These are phyloP conservation scores for Umbelopsis sp. DNA, from an alignment of 192 early-diverging fungal species.

Conservation along the genomic window DNA sequence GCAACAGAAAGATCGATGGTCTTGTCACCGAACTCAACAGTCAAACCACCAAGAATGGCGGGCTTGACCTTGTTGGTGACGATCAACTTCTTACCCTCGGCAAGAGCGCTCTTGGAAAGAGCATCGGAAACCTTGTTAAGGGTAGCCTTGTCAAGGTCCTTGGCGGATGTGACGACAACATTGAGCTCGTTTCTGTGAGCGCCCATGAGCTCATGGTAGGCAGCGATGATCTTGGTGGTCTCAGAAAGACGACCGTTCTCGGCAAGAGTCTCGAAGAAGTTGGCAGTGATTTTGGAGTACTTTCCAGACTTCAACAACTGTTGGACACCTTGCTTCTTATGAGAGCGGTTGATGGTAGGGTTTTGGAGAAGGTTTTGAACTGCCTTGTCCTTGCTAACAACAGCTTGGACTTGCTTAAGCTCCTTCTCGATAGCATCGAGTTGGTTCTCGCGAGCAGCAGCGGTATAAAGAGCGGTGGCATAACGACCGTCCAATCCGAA, in stretches of 20 bases:
- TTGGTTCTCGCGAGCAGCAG: slow-evolving; percentile 81
- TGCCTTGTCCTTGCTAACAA: slow-evolving; percentile 73
- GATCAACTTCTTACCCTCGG: slow-evolving; percentile 81
- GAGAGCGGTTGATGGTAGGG: slow-evolving; percentile 80
- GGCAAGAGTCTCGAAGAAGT: slow-evolving; percentile 90
- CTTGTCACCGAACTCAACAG: slow-evolving; percentile 97
- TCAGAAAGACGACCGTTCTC: slow-evolving; percentile 94
- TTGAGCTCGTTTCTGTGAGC: slow-evolving; percentile 88
- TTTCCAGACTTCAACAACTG: slow-evolving; percentile 67
- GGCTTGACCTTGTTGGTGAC: slow-evolving; percentile 92
- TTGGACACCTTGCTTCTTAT: slow-evolving; percentile 78
- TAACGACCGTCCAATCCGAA: slow-evolving; percentile 97
- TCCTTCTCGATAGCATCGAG: slow-evolving; percentile 87
- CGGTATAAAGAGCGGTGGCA: slow-evolving; percentile 94
- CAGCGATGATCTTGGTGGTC: slow-evolving; percentile 77
- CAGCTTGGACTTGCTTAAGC: slow-evolving; percentile 64
- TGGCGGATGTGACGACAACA: slow-evolving; percentile 89
- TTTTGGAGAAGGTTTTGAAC: slow-evolving; percentile 79
- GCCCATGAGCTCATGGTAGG: slow-evolving; percentile 84
- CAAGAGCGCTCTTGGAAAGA: slow-evolving; percentile 71
- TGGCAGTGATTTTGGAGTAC: slow-evolving; percentile 80
- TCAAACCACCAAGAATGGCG: slow-evolving; percentile 91
- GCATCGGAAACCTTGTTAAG: slow-evolving; percentile 56
- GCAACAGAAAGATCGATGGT: slow-evolving; percentile 98
- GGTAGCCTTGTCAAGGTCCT: slow-evolving; percentile 79